phyloP scores from a whole-genome alignment of 495 filamentous ascomycete species.

The Stereocaulon alpinum region DNA sequence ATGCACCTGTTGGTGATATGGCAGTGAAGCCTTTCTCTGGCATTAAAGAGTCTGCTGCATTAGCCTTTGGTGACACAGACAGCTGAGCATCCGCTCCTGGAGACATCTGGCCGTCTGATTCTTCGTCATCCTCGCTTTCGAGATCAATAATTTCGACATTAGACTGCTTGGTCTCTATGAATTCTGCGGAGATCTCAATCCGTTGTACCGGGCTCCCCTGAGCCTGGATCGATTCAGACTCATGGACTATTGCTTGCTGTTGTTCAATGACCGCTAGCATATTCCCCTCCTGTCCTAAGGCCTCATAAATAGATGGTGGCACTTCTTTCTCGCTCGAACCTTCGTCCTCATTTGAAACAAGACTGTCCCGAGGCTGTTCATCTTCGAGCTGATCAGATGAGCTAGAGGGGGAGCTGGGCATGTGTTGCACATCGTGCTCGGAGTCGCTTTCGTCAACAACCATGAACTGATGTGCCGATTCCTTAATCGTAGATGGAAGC shows the following conservation, averaged over 20 bases:
- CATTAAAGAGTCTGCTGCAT: neutral
- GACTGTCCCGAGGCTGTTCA: neutral
- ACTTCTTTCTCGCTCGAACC: neutral
- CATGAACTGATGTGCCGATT: neutral
- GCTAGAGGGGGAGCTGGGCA: no score
- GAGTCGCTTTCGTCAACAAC: neutral
- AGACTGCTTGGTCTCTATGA: neutral
- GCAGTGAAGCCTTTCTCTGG: neutral
- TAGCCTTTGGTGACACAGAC: neutral
- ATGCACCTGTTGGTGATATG: neutral
- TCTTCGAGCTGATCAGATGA: neutral
- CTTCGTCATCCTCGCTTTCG: constrained; percentile 16
- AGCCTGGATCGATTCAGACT: neutral
- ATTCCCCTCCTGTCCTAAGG: neutral
- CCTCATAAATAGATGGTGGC: neutral
- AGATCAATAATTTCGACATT: constrained; percentile 16
- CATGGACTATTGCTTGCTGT: neutral
- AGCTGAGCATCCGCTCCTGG: neutral
- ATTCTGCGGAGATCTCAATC: no score
- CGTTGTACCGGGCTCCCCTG: neutral
- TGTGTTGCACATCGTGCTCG: neutral
- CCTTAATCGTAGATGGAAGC: neutral
- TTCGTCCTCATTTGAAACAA: neutral
- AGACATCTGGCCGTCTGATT: neutral
- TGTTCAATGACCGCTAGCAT: neutral